Conservation (phyloP, 768 basidiomycete genomes). For the Phylloporus sp. region DNA sequence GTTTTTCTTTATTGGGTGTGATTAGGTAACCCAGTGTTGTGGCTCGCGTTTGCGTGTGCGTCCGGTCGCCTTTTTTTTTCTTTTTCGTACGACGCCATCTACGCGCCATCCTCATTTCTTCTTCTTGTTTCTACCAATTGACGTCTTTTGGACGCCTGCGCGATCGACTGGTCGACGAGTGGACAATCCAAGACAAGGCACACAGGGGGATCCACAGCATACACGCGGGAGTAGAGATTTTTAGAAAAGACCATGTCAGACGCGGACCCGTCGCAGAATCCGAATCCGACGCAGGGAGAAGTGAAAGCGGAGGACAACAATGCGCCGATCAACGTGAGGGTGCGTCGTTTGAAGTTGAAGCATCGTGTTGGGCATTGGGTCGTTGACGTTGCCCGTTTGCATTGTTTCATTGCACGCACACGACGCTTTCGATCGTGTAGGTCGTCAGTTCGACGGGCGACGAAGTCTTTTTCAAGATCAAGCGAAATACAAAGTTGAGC, state of each 20-base stretch:
- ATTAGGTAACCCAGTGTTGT: conserved; percentile 8
- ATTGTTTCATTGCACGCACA: too few species aligned
- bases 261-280: conserved; percentile 10
- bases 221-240: too few species aligned
- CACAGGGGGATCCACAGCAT: too few species aligned
- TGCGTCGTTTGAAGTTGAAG: too few species aligned
- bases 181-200: too few species aligned
- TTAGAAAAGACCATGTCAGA: conserved; percentile 11
- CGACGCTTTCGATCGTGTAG: conserved; percentile 35
- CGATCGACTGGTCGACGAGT: too few species aligned
- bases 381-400: too few species aligned
- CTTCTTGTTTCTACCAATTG: too few species aligned
- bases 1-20: too few species aligned
- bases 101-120: background rate
- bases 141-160: background rate
- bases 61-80: background rate
- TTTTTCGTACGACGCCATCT: background rate
- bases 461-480: conserved; percentile 97
- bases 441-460: conserved; percentile 73
- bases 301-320: conserved; percentile 55
- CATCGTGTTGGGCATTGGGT: too few species aligned
- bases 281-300: conserved; percentile 32
- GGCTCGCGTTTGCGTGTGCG: background rate
- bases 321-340: conserved; percentile 76
- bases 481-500: conserved; percentile 84